Conservation (phyloP, 345 rosid species). For the Eutrema heterophyllum region DNA sequence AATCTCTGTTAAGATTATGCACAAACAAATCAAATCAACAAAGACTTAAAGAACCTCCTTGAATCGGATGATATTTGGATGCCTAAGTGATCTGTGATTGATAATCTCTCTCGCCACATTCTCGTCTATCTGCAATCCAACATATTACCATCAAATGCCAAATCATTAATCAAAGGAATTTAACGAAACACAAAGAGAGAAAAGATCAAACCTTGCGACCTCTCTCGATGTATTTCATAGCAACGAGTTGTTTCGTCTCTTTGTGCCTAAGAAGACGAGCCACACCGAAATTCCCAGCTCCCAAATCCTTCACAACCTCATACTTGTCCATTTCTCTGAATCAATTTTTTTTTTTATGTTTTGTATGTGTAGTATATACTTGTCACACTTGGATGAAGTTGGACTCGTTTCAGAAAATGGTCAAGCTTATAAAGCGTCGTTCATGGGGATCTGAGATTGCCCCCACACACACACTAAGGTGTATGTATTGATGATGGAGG, state of each 20-base stretch:
- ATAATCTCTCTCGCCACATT: constrained; percentile 94
- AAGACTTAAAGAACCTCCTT: constrained; percentile 48
- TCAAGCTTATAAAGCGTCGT: constrained; percentile 14
- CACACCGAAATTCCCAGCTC: constrained; percentile 90
- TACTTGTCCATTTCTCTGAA: constrained; percentile 62
- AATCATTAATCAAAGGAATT: neutral
- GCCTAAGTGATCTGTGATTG: constrained; percentile 88
- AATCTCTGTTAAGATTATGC: neutral
- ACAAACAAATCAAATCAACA: neutral
- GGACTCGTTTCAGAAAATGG: neutral
- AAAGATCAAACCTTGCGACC: constrained; percentile 66
- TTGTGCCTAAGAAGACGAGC: constrained; percentile 85
- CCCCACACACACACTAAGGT: neutral
- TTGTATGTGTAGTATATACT: neutral
- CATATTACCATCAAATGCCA: neutral
- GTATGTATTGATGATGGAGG: constrained; percentile 23
- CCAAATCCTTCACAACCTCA: constrained; percentile 80
- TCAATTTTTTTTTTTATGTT: neutral
- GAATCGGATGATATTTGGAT: constrained; percentile 87
- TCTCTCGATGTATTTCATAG: constrained; percentile 91
- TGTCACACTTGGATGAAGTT: neutral
- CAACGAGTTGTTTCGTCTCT: constrained; percentile 77
- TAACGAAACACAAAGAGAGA: neutral
- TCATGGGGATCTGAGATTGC: constrained; percentile 26
- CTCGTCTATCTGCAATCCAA: constrained; percentile 63